Percentiles rank a stretch among this genome's conserved stretches.
phyloP scores from a whole-genome alignment of 768 basidiomycete genomes.

The Termitomyces sp. region DNA sequence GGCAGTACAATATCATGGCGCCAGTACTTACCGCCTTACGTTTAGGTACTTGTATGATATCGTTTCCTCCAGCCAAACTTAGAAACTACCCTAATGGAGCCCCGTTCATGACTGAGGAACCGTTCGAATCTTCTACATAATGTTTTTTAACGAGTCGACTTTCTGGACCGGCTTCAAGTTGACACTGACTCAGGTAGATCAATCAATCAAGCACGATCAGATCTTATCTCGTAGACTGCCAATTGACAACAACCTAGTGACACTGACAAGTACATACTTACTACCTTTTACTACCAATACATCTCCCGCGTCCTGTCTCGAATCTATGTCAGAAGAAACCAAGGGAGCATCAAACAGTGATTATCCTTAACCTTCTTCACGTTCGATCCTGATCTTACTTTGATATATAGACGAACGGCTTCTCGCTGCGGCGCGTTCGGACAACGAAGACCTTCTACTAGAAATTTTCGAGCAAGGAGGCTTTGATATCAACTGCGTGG shows the following conservation, averaged over 20 bases:
- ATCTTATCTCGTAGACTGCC: not conserved
- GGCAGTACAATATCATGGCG: too few species aligned
- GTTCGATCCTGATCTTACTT: not conserved
- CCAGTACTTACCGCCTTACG: too few species aligned
- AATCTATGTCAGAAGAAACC: constrained; percentile 17
- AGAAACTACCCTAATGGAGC: too few species aligned
- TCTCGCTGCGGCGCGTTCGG: constrained; percentile 68
- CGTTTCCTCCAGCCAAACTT: too few species aligned
- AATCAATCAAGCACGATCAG: not conserved
- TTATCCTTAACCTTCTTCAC: not conserved
- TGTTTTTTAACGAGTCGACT: too few species aligned
- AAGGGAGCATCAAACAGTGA: constrained; percentile 29
- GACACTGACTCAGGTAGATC: too few species aligned
- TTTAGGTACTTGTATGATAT: too few species aligned
- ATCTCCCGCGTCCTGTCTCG: not conserved
- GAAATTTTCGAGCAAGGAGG: constrained; percentile 55
- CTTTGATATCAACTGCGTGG: constrained; percentile 74
- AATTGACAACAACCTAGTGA: too few species aligned
- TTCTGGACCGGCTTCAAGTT: too few species aligned
- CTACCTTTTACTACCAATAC: not conserved
- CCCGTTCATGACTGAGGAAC: too few species aligned
- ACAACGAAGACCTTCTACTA: constrained; percentile 67
- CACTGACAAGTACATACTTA: too few species aligned
- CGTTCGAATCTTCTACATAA: too few species aligned
- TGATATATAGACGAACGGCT: constrained; percentile 60